Conservation (phyloP, 345 rosid species). For the Bruguiera sexangula region DNA sequence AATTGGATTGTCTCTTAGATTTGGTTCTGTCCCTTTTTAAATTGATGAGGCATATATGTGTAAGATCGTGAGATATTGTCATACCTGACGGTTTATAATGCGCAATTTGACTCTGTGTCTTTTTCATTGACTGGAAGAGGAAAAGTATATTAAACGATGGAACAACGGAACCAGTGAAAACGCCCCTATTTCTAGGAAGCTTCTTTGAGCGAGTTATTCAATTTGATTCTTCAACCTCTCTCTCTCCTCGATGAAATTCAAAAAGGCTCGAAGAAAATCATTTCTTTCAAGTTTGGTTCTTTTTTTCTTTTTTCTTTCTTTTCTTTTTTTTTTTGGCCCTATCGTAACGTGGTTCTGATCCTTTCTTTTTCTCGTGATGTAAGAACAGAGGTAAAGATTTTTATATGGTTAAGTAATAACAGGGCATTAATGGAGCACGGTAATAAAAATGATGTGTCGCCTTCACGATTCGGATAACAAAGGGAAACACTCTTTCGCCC, state of each 20-base stretch:
- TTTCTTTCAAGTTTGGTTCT: too few relatives aligned
- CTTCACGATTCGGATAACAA: background rate
- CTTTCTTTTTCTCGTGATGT: background rate
- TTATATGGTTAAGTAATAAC: background rate
- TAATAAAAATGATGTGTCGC: background rate
- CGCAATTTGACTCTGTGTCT: conserved; percentile 3
- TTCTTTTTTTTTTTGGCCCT: too few relatives aligned
- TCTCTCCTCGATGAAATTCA: conserved; percentile 1
- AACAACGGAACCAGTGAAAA: background rate
- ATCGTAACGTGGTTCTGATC: background rate
- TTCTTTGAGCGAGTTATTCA: conserved; percentile 14
- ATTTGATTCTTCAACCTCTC: conserved; percentile 26
- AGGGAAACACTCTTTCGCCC: background rate
- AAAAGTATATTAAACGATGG: background rate
- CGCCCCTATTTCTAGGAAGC: conserved; percentile 15
- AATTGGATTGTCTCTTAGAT: background rate
- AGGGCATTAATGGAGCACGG: background rate
- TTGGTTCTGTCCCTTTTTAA: background rate
- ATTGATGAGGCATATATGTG: background rate
- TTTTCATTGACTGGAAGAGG: background rate
- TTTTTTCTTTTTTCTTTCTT: too few relatives aligned
- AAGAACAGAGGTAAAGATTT: too few relatives aligned
- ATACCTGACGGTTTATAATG: background rate
- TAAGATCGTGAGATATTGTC: background rate
- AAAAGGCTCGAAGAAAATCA: background rate